Evolutionary conservation across 257 asterid genomes (phyloP).

Genomic region (Rubia yunnanensis): DNA sequence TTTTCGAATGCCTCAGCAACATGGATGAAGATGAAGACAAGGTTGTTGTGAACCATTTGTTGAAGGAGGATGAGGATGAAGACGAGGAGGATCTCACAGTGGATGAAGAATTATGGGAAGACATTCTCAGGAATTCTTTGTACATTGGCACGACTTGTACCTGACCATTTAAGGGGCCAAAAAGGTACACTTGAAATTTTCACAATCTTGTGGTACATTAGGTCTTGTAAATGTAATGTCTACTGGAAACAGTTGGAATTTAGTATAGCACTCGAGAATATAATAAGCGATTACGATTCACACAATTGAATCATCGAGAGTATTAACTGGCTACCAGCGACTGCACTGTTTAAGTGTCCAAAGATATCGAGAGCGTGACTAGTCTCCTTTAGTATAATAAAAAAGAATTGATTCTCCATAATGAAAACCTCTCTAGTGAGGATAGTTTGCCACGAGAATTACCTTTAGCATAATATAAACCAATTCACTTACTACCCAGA

Average conservation of each 20-base stretch:
- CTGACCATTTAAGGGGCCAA: neutral
- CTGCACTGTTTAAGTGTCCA: too few species aligned
- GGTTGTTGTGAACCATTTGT: constrained; percentile 7
- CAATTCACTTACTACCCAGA: too few species aligned
- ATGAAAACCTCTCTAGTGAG: constrained; percentile 27
- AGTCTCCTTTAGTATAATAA: constrained; percentile 17
- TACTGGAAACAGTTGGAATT: neutral
- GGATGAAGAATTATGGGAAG: neutral
- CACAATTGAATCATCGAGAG: constrained; percentile 17
- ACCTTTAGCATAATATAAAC: too few species aligned
- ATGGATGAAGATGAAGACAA: constrained; percentile 10
- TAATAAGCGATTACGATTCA: constrained; percentile 20
- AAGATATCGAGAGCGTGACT: neutral
- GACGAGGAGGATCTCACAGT: neutral
- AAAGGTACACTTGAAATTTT: neutral
- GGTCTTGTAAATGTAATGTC: constrained; percentile 27
- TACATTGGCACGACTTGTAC: neutral
- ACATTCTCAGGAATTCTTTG: neutral
- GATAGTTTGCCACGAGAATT: too few species aligned
- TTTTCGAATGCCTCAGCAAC: constrained; percentile 10
- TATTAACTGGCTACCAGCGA: neutral
- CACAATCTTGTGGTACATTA: constrained; percentile 28
- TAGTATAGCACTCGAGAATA: constrained; percentile 2
- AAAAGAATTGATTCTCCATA: constrained; percentile 38
- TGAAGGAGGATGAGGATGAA: neutral